Base-by-base conservation (phyloP, 2,329 filamentous ascomycete species). In the Diplodia scrobiculata region DNA sequence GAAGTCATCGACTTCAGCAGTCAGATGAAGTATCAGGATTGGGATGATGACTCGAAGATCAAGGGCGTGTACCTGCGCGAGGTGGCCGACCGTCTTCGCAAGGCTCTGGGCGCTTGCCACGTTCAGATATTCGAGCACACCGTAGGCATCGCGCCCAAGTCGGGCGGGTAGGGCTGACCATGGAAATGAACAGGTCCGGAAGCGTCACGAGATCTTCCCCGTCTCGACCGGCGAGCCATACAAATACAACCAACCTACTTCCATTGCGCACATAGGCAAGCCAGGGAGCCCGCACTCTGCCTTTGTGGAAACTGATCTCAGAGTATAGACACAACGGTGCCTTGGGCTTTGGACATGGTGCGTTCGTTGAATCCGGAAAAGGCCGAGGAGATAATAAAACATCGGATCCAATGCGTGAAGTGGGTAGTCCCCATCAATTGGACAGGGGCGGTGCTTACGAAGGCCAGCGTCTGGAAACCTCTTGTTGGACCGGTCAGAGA, bases 241-340 rank as follows among this genome's bases (percentile, higher is more conserved):
- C 41, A 10, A 45, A 7, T 45, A 45, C 41, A 45, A 45, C 10
- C 41, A 45, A 3, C 41, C 41, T 19, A 45, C 41, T 0, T 45
- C 41, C 1, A 45, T 45, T 7, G 41, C 41, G n/a, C 41, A 45
- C 41, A 10, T n/a, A n/a, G n/a, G n/a, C n/a, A n/a, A n/a, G n/a
- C n/a, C n/a, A n/a, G n/a, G n/a, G n/a, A n/a, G n/a, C n/a, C n/a
- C n/a, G n/a, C n/a, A n/a, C n/a, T n/a, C n/a, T n/a, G n/a, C n/a
- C n/a, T n/a, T n/a, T n/a, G n/a, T 10, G n/a, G 6, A n/a, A 0
- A 1, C n/a, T 45, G 41, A 45, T 19, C 0, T 10, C n/a, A 0
- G 9, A 0, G 9, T 5, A 19, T 13, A 45, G 41, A 45, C 4
- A 45, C 41, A 10, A 45, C 41, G 6, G 41, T 19, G 1, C 41